Percentiles rank a stretch among this genome's conserved stretches.
These are phyloP conservation scores for Fusarium albidum DNA, from an alignment of 2,329 filamentous ascomycete genomes.

Conservation along the genomic window DNA sequence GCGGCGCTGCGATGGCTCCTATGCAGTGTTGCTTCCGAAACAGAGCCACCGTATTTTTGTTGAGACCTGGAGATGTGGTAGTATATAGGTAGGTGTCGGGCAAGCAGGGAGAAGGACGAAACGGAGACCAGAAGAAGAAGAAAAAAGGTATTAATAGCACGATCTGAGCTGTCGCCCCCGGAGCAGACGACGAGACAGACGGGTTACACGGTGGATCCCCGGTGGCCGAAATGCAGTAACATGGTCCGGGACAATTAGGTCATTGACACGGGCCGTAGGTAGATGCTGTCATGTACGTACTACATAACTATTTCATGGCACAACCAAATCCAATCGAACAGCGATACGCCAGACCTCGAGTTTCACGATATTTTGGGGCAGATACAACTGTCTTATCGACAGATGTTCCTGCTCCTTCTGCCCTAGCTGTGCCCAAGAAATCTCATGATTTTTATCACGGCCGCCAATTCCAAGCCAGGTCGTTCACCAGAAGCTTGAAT, in stretches of 20 bases:
- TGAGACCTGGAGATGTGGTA: background rate
- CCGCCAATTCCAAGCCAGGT: background rate
- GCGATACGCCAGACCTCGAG: background rate
- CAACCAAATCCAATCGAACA: background rate
- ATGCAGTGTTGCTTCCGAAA: background rate
- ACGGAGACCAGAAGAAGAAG: background rate
- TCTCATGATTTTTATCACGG: background rate
- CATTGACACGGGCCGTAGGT: background rate
- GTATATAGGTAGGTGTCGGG: background rate
- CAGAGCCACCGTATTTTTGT: background rate
- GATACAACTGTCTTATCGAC: conserved; percentile 4
- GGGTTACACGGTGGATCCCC: conserved; percentile 7
- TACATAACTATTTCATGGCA: background rate
- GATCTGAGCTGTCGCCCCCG: background rate
- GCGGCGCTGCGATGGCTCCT: background rate
- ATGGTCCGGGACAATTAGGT: conserved; percentile 1
- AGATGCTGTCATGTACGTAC: too few relatives aligned
- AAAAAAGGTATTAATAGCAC: conserved; percentile 12
- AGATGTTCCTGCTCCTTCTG: conserved; percentile 5
- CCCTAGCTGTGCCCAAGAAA: background rate
- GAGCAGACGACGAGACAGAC: background rate
- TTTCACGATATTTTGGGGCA: conserved; percentile 3
- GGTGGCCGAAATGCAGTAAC: conserved; percentile 6
- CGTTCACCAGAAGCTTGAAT: conserved; percentile 1
- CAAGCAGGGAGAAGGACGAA: background rate